Base-by-base conservation (phyloP, 2,329 filamentous ascomycete genomes). In the Didymella sp. region DNA sequence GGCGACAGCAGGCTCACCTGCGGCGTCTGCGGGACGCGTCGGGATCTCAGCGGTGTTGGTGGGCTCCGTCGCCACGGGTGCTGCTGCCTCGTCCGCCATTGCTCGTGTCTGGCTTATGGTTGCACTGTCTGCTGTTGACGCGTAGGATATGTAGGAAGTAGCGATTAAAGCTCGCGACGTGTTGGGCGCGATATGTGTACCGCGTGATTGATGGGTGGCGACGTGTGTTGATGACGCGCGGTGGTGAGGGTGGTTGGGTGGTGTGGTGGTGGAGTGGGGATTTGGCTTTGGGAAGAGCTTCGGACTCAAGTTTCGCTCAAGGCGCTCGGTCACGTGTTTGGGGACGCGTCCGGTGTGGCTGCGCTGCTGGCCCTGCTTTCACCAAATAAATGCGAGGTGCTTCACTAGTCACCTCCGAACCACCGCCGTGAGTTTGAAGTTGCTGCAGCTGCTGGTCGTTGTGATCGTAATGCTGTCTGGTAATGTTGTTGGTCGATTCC, bases 31-130 rank as follows among this genome's bases (percentile, higher is more conserved):
- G 44, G 68, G 51, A 67, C 71, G 71, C 69, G 72, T 70, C 48
- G 70, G 43, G 58, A 70, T 63, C 37, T 75, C 71, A 13, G 65
- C 60, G 37, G 62, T 45, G 63, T 71, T 72, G 13, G 67, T 56
- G 35, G 67, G 61, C 51, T 74, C 71, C 56, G 57, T 59, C 38
- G 65, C 38, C 54, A 63, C 63, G 45, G 70, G 62, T 61, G 71
- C 55, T 58, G 62, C 71, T 55, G 66, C 62, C 58, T 71, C 68
- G 59, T 77, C 75, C 53, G 74, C 73, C 75, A 77, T 77, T 69
- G 70, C 70, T 42, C 50, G 54, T 61, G 63, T 62, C 53, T 63
- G 64, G 66, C 67, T 74, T 59, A 71, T 63, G 64, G 66, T 67
- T 62, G 71, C 69, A 71, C 72, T 65, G 63, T 67, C 59, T 58